Evolutionary conservation across 1,284 basidiomycete species (phyloP).

Genomic region (Termitomyces sp.): DNA sequence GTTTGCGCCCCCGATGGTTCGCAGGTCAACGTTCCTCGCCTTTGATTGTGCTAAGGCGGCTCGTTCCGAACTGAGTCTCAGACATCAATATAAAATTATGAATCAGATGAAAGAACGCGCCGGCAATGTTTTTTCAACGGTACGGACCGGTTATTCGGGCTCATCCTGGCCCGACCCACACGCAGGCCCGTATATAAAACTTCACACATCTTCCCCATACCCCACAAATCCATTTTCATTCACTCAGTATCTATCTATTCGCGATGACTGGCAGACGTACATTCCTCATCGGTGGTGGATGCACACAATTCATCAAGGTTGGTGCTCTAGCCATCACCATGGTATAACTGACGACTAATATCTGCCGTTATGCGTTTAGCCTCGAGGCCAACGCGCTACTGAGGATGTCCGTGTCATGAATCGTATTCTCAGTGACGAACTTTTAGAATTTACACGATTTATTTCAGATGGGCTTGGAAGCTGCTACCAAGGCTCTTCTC

Average conservation of each 20-base stretch:
- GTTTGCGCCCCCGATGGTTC: not conserved
- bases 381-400: constrained; percentile 41
- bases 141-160: not conserved
- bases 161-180: not conserved
- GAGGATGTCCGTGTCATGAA: constrained; percentile 49
- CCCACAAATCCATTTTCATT: not conserved
- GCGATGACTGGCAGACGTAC: constrained; percentile 43
- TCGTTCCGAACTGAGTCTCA: not conserved
- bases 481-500: constrained; percentile 78
- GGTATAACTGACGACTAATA: not conserved
- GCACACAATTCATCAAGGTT: constrained; percentile 79
- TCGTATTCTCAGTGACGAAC: not conserved
- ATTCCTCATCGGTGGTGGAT: constrained; percentile 75
- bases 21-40: not conserved
- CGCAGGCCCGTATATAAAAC: not conserved
- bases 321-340: not conserved
- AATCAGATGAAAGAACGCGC: constrained; percentile 1
- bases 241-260: not conserved
- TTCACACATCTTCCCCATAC: not conserved
- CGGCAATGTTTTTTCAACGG: not conserved
- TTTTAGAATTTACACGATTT: not conserved
- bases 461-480: constrained; percentile 73
- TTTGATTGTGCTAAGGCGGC: not conserved
- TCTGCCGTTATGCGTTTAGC: constrained; percentile 9
- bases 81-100: not conserved